Evolutionary conservation across 1,284 basidiomycete species (phyloP).

Genomic region (Sporisorium scitamineum): DNA sequence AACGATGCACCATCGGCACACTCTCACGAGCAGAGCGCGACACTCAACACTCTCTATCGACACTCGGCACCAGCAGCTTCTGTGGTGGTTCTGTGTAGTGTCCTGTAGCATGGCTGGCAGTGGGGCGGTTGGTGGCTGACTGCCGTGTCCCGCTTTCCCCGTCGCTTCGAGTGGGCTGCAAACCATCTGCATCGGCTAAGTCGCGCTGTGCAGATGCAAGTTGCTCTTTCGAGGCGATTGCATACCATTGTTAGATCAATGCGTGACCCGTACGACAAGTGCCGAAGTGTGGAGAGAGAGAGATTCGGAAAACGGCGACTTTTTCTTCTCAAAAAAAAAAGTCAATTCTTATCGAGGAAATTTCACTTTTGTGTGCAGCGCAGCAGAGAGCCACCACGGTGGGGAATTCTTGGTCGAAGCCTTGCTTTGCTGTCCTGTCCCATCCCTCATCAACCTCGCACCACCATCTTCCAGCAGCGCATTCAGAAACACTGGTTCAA

Average conservation of each 20-base stretch:
- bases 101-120: background rate
- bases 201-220: slow-evolving; percentile 1
- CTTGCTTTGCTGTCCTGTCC: background rate
- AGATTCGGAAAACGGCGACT: slow-evolving; percentile 8
- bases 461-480: too few relatives aligned
- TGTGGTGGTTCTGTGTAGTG: background rate
- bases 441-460: slow-evolving; percentile 3
- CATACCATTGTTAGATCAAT: background rate
- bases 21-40: background rate
- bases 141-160: background rate
- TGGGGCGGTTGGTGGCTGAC: background rate
- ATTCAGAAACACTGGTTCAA: slow-evolving; percentile 11
- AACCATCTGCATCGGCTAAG: background rate
- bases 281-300: background rate
- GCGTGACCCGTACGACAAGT: background rate
- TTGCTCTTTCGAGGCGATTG: background rate
- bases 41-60: too few relatives aligned
- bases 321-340: slow-evolving; percentile 1
- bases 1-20: background rate
- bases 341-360: background rate
- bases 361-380: background rate
- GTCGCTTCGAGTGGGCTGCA: background rate
- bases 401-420: too few relatives aligned
- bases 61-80: background rate
- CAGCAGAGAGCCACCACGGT: background rate